Evolutionary conservation across 2,329 filamentous ascomycete genomes (phyloP).

Genomic region (Hypomyces perniciosus): DNA sequence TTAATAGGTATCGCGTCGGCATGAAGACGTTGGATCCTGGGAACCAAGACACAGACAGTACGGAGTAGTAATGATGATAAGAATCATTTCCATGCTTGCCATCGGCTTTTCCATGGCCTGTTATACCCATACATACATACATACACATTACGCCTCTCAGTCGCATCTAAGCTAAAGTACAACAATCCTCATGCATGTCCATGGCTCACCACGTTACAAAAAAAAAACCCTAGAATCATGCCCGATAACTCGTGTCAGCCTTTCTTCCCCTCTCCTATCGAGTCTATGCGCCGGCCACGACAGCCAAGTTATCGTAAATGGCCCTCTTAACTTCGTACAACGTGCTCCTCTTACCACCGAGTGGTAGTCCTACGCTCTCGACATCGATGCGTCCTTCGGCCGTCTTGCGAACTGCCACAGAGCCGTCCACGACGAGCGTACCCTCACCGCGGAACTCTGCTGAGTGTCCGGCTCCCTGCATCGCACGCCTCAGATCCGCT

Average conservation of each 20-base stretch:
- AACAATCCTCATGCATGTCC: not conserved
- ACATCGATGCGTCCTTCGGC: conserved; percentile 83
- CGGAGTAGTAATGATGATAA: too few relatives aligned
- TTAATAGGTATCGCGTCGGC: not conserved
- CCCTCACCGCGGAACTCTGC: conserved; percentile 94
- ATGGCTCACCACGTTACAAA: too few relatives aligned
- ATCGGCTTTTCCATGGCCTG: too few relatives aligned
- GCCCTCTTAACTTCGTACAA: conserved; percentile 85
- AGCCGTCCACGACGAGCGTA: conserved; percentile 80
- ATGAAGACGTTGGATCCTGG: not conserved
- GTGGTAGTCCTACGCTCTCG: conserved; percentile 59
- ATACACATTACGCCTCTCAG: not conserved
- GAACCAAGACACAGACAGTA: too few relatives aligned
- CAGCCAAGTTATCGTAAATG: conserved; percentile 90
- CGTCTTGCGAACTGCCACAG: conserved; percentile 83
- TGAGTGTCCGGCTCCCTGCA: conserved; percentile 75
- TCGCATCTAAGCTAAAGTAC: not conserved
- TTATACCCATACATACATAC: not conserved
- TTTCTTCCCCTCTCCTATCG: not conserved
- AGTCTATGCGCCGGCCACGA: conserved; percentile 66
- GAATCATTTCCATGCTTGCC: too few relatives aligned
- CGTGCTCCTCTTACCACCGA: conserved; percentile 47
- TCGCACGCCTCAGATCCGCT: conserved; percentile 77
- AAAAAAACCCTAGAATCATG: not conserved
- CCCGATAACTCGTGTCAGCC: not conserved